Percentiles rank a stretch among this genome's conserved stretches.
Conservation (phyloP, 805 yeast genomes). For the Saturnispora hagleri region DNA sequence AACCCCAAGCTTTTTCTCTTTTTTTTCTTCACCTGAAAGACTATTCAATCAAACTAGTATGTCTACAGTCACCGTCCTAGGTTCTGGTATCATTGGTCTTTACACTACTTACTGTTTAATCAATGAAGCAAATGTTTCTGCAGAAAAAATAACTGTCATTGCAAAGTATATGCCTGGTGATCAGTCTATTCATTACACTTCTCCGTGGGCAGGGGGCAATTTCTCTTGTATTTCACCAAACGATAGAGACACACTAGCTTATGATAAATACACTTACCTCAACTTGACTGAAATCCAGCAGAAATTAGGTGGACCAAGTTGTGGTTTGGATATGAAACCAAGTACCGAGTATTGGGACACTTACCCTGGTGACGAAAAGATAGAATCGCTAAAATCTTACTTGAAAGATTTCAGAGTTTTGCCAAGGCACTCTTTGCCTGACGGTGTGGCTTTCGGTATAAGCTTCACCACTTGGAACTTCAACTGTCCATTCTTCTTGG, state of each 20-base stretch:
- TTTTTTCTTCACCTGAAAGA: background rate
- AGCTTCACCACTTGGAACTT: slow-evolving; percentile 56
- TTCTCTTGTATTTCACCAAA: slow-evolving; percentile 53
- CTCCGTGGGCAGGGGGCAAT: slow-evolving; percentile 75
- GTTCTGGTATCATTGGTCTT: slow-evolving; percentile 61
- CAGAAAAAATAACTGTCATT: slow-evolving; percentile 41
- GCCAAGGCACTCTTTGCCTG: slow-evolving; percentile 33
- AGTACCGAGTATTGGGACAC: slow-evolving; percentile 54
- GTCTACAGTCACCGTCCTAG: slow-evolving; percentile 25
- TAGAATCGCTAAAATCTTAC: slow-evolving; percentile 39
- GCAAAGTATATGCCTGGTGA: slow-evolving; percentile 75
- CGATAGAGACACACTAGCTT: slow-evolving; percentile 39
- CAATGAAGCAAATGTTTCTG: slow-evolving; percentile 31
- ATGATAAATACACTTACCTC: slow-evolving; percentile 49
- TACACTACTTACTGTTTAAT: slow-evolving; percentile 49
- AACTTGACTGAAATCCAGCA: slow-evolving; percentile 35
- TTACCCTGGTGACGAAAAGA: slow-evolving; percentile 37
- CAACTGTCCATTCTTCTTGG: slow-evolving; percentile 57
- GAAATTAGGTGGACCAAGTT: slow-evolving; percentile 39
- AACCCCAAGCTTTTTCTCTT: background rate
- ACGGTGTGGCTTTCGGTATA: slow-evolving; percentile 49
- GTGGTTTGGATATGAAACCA: slow-evolving; percentile 47
- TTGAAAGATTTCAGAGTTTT: slow-evolving; percentile 38
- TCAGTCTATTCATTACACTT: slow-evolving; percentile 60
- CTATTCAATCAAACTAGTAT: background rate